Conservation (phyloP, 2,329 filamentous ascomycete species). For the Tricladium varicosporioides region DNA sequence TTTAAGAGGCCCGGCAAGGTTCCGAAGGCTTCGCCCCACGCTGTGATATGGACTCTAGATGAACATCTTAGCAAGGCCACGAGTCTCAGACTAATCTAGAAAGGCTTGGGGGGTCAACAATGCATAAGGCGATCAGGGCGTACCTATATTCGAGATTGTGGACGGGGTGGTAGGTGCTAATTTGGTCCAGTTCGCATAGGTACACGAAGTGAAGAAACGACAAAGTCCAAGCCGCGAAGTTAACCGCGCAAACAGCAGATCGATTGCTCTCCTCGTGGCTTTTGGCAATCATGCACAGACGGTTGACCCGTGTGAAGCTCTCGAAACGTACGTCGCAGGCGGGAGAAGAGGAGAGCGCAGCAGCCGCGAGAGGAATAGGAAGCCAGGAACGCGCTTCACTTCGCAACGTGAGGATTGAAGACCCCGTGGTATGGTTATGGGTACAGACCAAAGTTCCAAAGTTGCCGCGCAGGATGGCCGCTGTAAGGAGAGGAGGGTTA, state of each 20-base stretch:
- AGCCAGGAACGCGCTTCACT: conserved; percentile 12
- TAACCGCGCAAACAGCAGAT: conserved; percentile 23
- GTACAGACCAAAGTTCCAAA: conserved; percentile 1
- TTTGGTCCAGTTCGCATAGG: conserved; percentile 10
- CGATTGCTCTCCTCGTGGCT: conserved; percentile 19
- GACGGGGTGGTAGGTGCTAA: conserved; percentile 7
- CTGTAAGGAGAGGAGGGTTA: conserved; percentile 15
- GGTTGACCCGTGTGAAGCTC: conserved; percentile 9
- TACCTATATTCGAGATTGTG: conserved; percentile 21
- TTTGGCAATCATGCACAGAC: conserved; percentile 16
- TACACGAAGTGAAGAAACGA: conserved; percentile 10
- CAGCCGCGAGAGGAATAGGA: conserved; percentile 10
- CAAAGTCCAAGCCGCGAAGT: conserved; percentile 15
- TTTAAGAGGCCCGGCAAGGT: conserved; percentile 21
- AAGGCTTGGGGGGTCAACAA: conserved; percentile 21
- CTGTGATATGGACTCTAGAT: conserved; percentile 21
- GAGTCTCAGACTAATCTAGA: conserved; percentile 26
- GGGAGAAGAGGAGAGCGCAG: conserved; percentile 4
- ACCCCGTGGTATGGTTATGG: conserved; percentile 17
- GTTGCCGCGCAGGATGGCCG: conserved; percentile 15
- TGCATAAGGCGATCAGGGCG: conserved; percentile 27
- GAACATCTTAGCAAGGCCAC: conserved; percentile 25
- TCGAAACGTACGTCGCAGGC: conserved; percentile 6
- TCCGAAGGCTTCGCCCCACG: conserved; percentile 20
- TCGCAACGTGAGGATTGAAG: conserved; percentile 5